Base-by-base conservation (phyloP, 345 rosid genomes). In the Clausena lansium region DNA sequence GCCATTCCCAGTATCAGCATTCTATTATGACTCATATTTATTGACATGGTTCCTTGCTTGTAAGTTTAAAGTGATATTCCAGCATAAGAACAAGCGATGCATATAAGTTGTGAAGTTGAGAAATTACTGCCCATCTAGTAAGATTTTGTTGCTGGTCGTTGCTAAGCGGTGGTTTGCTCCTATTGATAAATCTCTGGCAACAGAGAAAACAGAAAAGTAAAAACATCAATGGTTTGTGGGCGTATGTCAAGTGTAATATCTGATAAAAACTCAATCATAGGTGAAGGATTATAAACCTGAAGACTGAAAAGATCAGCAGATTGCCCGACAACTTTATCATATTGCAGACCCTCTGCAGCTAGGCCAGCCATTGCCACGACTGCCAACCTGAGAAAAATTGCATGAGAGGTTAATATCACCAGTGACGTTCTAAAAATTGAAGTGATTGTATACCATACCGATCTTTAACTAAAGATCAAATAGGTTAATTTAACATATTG, bases 221-320 rank as follows among this genome's bases (percentile, higher is more conserved):
- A 27, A 8, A 2, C 10, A 4, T 0, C 38, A 68, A 57, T 39
- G 39, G 6, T 47, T 55, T 74, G 39, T n/a, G 19, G 14, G 6
- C 28, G 10, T 30, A 64, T 11, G 50, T 22, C 45, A 15, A 63
- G 61, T 28, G 61, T 28, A 36, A 19, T 35, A 20, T 62, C 22
- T 20, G 24, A 6, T 27, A 7, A 22, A 32, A 28, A 62, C 36
- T 78, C 24, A 22, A 57, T 30, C 25, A 63, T 63, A 36, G 28
- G 47, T 50, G 50, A 27, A 62, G 47, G 65, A 70, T 66, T 77
- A 19, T 76, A 41, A 58, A 93, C 98, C 96, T 95, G 99, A 73
- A 95, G 99, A 63, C 89, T 88, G 89, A 95, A 93, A n/a, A 95
- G 94, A 84, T 95, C 99, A 0, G 99, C 99, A 19, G 99, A 95